Conservation (phyloP, 495 filamentous ascomycete genomes). For the Cenococcum geophilum region DNA sequence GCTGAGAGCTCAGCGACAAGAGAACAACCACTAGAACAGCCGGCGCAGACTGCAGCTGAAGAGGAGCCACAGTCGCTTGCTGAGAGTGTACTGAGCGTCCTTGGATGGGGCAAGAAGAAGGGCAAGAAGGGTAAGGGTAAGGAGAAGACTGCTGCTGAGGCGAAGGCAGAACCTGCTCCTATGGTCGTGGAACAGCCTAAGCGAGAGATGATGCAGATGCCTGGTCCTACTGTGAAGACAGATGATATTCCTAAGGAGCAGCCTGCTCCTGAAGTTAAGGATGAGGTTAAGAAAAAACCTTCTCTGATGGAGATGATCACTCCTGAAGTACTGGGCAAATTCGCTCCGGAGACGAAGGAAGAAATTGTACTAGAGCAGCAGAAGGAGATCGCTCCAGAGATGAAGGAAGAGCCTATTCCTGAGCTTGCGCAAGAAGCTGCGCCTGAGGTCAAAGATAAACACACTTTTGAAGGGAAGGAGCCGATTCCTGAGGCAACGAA, state of each 20-base stretch:
- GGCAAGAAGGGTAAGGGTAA: background rate
- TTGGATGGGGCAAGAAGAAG: slow-evolving; percentile 12
- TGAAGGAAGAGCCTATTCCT: too few relatives aligned
- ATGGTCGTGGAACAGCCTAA: too few relatives aligned
- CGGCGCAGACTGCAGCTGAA: background rate
- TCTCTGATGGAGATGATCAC: too few relatives aligned
- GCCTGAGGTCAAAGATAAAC: too few relatives aligned
- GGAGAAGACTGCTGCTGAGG: background rate
- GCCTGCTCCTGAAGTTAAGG: background rate
- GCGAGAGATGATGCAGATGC: too few relatives aligned
- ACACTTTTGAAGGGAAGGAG: too few relatives aligned
- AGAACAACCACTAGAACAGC: background rate
- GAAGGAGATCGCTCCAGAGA: too few relatives aligned
- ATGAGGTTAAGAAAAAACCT: background rate
- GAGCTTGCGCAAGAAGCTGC: too few relatives aligned
- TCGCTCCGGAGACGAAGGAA: too few relatives aligned
- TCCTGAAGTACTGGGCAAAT: too few relatives aligned
- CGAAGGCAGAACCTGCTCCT: background rate
- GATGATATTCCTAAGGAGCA: background rate
- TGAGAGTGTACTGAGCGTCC: background rate
- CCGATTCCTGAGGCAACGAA: too few relatives aligned
- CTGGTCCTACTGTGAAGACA: background rate
- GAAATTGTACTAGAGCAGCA: too few relatives aligned
- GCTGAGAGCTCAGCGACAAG: background rate
- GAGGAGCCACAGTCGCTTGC: background rate